Conservation (phyloP, 768 basidiomycete genomes). For the Mycena amicta region DNA sequence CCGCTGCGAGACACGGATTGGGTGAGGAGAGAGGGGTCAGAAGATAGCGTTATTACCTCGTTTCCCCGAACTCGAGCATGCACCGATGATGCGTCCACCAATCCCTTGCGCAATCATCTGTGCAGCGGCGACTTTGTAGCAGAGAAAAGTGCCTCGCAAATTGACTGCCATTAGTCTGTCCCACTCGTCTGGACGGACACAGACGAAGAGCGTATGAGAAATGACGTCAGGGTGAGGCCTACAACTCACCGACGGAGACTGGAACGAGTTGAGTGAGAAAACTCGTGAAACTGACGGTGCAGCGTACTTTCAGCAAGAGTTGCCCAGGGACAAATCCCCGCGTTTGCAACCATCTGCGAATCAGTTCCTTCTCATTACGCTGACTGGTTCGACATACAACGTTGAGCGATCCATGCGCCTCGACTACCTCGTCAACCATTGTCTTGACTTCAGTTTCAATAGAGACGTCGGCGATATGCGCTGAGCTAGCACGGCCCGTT, state of each 20-base stretch:
- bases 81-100: constrained; percentile 45
- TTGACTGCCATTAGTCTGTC: constrained; percentile 32
- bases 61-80: constrained; percentile 40
- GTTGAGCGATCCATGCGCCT: constrained; percentile 31
- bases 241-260: constrained; percentile 13
- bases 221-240: background rate
- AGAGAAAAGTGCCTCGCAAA: constrained; percentile 35
- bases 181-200: constrained; percentile 24
- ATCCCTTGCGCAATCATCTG: constrained; percentile 43
- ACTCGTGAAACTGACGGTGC: constrained; percentile 3
- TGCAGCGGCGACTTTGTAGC: constrained; percentile 39
- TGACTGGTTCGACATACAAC: constrained; percentile 26
- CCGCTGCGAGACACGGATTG: background rate
- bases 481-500: constrained; percentile 23
- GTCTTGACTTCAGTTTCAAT: constrained; percentile 29
- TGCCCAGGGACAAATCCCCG: constrained; percentile 22
- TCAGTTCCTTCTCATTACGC: background rate
- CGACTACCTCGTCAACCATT: constrained; percentile 29
- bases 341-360: constrained; percentile 37
- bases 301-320: constrained; percentile 2
- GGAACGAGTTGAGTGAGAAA: background rate
- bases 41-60: constrained; percentile 32
- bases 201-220: background rate
- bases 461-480: constrained; percentile 31
- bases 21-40: background rate